These are phyloP conservation scores for Ophiostoma australiae DNA, from an alignment of 2,329 filamentous ascomycete genomes.

Conservation along the genomic window DNA sequence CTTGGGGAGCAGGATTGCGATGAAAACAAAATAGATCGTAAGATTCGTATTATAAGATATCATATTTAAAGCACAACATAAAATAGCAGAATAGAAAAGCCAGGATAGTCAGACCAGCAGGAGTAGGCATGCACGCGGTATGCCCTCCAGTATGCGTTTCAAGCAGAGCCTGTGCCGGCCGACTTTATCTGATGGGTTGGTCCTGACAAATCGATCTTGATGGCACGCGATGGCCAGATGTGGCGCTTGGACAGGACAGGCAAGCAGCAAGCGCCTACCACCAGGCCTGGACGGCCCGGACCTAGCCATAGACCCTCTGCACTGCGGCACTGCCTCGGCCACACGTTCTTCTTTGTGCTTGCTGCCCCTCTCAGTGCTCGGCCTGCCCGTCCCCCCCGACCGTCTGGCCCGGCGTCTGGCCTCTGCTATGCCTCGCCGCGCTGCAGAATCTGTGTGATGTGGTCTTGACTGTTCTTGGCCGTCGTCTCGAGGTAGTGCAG, in stretches of 20 bases:
- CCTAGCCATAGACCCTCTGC: background rate
- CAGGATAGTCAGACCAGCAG: background rate
- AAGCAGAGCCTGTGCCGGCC: background rate
- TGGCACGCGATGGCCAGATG: background rate
- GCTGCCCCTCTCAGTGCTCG: background rate
- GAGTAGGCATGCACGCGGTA: background rate
- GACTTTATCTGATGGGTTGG: background rate
- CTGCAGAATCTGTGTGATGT: constrained; percentile 83
- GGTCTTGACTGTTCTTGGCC: constrained; percentile 85
- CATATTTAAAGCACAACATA: background rate
- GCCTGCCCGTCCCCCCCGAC: background rate
- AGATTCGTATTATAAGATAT: background rate
- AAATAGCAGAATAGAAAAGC: background rate
- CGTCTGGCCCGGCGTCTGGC: background rate
- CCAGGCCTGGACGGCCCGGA: background rate
- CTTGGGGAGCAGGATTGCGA: background rate
- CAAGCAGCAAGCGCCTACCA: background rate
- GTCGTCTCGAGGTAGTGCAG: constrained; percentile 92
- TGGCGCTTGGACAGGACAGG: background rate
- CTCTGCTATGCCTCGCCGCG: constrained; percentile 36
- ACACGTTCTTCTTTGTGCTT: background rate
- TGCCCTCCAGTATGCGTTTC: background rate
- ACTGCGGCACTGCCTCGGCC: background rate
- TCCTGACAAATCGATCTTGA: background rate
- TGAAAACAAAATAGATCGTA: background rate